Base-by-base conservation (phyloP, 768 basidiomycete species). In the Suillus placidus region DNA sequence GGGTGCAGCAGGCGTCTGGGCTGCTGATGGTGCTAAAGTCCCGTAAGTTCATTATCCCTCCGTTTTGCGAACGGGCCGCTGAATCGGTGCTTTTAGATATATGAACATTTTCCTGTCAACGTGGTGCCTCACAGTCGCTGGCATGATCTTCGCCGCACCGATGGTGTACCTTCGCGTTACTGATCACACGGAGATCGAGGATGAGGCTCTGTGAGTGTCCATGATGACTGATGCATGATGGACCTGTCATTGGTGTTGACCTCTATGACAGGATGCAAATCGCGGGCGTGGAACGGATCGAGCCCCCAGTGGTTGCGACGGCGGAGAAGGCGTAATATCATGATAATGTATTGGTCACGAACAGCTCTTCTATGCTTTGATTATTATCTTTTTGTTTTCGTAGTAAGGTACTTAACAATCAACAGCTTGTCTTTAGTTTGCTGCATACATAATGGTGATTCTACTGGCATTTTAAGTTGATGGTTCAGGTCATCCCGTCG, bases 61-160 rank as follows among this genome's bases (percentile, higher is more conserved):
- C 45, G 1, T 26, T 30, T 5, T 23, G 26, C 20, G 40, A 35
- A 49, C 47, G 7, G 34, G 37, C 20, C 23, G 26, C 55, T 13
- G n/a, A 4, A 34, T 51, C n/a, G 43, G 20, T 13, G 23, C 9
- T 30, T 64, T 42, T 66, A 80, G 79, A 26, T 92, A 83, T 74
- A 88, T 91, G 88, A 89, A 87, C 72, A 83, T 93, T 42, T 91
- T 93, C 71, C 66, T 87, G 63, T 90, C 89, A 7, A 91, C 91
- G 1, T 93, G 91, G 91, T 80, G 75, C 3, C 79, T 93, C 23
- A 83, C 89, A 38, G 84, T 85, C 37, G 86, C 80, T 0, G 91
- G 91, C 1, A 83, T 92, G 60, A 60, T 89, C 57, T 89, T 87
- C 66, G 85, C 88, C 5, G 71, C 91, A 9, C 91, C 90, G 14